phyloP scores from a whole-genome alignment of 768 basidiomycete genomes.

The Russula brevipes region DNA sequence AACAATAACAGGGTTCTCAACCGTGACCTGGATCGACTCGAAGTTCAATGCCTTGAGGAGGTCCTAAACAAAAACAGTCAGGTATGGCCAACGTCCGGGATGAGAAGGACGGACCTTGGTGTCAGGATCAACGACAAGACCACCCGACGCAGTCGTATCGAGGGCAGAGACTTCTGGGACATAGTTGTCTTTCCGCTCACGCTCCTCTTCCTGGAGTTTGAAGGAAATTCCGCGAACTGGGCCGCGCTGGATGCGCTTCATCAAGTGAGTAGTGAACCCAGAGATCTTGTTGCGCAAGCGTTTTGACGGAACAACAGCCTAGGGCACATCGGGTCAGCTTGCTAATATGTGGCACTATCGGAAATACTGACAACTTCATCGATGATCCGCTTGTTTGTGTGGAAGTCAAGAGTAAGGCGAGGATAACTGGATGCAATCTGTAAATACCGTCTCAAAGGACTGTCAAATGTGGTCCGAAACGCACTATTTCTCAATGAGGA shows the following conservation, averaged over 20 bases:
- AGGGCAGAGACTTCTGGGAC: conserved; percentile 98
- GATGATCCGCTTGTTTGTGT: conserved; percentile 99
- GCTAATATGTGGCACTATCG: conserved; percentile 10
- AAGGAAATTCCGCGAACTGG: conserved; percentile 99
- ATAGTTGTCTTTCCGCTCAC: conserved; percentile 99
- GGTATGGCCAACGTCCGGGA: neutral
- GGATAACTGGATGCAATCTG: conserved; percentile 65
- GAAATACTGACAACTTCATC: conserved; percentile 79
- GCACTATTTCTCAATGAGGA: conserved; percentile 99
- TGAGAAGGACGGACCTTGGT: conserved; percentile 69
- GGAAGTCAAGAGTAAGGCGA: conserved; percentile 97
- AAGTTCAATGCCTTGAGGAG: conserved; percentile 92
- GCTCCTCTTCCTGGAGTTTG: conserved; percentile 99
- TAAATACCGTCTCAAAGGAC: neutral
- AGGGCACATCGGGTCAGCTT: conserved; percentile 1
- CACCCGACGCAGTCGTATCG: conserved; percentile 57
- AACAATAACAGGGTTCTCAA: conserved; percentile 59
- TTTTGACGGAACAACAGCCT: conserved; percentile 96
- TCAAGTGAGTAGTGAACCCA: conserved; percentile 99
- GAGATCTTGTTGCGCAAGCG: conserved; percentile 99
- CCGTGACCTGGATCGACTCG: conserved; percentile 77
- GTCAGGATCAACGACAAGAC: conserved; percentile 84
- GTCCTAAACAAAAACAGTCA: conserved; percentile 43
- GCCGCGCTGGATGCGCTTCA: conserved; percentile 98
- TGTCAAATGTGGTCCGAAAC: conserved; percentile 27